Percentiles rank a stretch among this genome's conserved stretches.
These are phyloP conservation scores for Backusella circina DNA, from an alignment of 192 early-diverging fungal genomes.

Conservation along the genomic window DNA sequence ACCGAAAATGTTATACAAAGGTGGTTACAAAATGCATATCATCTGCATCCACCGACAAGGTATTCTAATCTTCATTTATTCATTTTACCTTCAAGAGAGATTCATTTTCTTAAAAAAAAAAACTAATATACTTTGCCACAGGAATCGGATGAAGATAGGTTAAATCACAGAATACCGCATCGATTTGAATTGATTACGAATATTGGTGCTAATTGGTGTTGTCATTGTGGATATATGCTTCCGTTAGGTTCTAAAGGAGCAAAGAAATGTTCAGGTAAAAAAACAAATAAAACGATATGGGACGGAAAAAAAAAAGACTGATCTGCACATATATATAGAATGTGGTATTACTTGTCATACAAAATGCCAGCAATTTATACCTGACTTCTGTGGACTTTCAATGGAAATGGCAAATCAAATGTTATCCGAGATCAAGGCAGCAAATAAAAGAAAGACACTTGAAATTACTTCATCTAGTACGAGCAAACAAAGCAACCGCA, in stretches of 20 bases:
- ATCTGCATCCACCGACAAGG: slow-evolving; percentile 54
- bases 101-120: too few relatives aligned
- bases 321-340: slow-evolving; percentile 42
- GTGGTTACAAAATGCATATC: slow-evolving; percentile 92
- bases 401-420: slow-evolving; percentile 86
- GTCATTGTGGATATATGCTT: slow-evolving; percentile 96
- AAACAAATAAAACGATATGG: not conserved
- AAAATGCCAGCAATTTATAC: slow-evolving; percentile 81
- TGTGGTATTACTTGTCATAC: slow-evolving; percentile 82
- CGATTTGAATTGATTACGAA: slow-evolving; percentile 86
- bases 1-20: slow-evolving; percentile 81
- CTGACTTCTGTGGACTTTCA: slow-evolving; percentile 90
- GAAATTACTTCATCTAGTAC: slow-evolving; percentile 24
- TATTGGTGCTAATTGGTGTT: slow-evolving; percentile 91
- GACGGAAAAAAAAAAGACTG: not conserved
- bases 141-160: slow-evolving; percentile 65
- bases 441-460: slow-evolving; percentile 36
- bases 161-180: slow-evolving; percentile 95
- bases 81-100: not conserved
- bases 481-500: not conserved
- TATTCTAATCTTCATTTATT: slow-evolving; percentile 9
- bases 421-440: slow-evolving; percentile 75
- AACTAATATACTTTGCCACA: not conserved
- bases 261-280: slow-evolving; percentile 50
- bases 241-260: slow-evolving; percentile 70